Percentiles rank a stretch among this genome's conserved stretches.
Evolutionary conservation across 1,139 yeast genomes (phyloP).

Genomic region (Candida labiduridarum): DNA sequence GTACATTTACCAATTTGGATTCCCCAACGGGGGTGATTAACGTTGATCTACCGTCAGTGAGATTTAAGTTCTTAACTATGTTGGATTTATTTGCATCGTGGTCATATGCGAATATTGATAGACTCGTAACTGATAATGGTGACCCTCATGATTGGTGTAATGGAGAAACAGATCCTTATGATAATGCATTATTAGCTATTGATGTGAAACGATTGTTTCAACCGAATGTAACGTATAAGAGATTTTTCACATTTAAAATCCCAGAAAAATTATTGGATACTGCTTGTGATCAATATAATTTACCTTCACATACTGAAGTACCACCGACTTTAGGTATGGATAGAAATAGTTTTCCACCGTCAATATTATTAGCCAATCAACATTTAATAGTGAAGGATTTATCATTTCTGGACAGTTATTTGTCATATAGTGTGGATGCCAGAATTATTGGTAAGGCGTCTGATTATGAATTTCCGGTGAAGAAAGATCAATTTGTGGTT

Average conservation of each 20-base stretch:
- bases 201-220: constrained; percentile 41
- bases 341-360: constrained; percentile 24
- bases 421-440: constrained; percentile 43
- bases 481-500: constrained; percentile 39
- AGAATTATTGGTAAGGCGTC: constrained; percentile 47
- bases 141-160: constrained; percentile 55
- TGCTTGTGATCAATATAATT: constrained; percentile 39
- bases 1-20: constrained; percentile 30
- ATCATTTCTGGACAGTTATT: constrained; percentile 40
- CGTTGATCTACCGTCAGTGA: constrained; percentile 29
- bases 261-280: constrained; percentile 48
- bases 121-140: constrained; percentile 47
- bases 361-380: constrained; percentile 26
- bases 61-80: constrained; percentile 45
- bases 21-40: constrained; percentile 31
- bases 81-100: constrained; percentile 50
- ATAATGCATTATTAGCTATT: constrained; percentile 39
- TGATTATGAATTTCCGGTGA: constrained; percentile 27
- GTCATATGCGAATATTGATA: constrained; percentile 49
- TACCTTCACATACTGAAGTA: constrained; percentile 38
- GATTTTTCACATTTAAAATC: constrained; percentile 44
- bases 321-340: constrained; percentile 44
- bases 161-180: constrained; percentile 49
- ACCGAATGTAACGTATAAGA: constrained; percentile 43
- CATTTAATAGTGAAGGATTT: constrained; percentile 31